Base-by-base conservation (phyloP, 176 grass and related monocot genomes). In the Triticum timopheevii region DNA sequence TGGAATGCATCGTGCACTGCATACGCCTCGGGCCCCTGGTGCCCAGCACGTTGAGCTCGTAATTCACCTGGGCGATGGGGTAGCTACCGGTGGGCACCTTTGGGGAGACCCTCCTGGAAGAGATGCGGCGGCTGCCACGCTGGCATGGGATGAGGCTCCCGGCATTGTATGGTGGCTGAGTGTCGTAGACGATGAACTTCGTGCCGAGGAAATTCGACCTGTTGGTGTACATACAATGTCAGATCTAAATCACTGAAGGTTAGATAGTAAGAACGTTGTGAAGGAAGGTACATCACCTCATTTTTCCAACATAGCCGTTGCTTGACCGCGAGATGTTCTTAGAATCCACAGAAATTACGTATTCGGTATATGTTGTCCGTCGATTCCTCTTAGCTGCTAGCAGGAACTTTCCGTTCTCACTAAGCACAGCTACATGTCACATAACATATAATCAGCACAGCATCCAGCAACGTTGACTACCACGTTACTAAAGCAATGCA, bases 191-290 rank as follows among this genome's bases (percentile, higher is more conserved):
- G 2, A 91, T 9, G 54, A 97, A 97, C 80, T 97, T 97, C 9
- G 92, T 97, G 74, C 92, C 95, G 5, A 97, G 81, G 73, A 94
- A 97, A 86, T 97, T 94, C 81, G 95, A 97, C 92, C 95, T 97
- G 83, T 87, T 83, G 88, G 65, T 49, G 79, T 13, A 35, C 17
- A 84, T 19, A 44, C 17, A 84, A 65, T 73, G 81, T 87, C 77
- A 89, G 85, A 10, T 81, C 28, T 54, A 78, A 65, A 69, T 54
- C 13, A 75, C 52, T 3, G 62, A 13, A 80, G 76, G 17, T 89
- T 42, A 74, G 40, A 76, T 74, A 30, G 50, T 77, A 79, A 85
- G 19, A 83, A 16, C 73, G 10, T 40, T 67, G 47, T 72, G 49
- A 72, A 45, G 13, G 16, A 87, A 64, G 34, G 73, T 47, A 71